These are phyloP conservation scores for Yarrowia sp. DNA, from an alignment of 805 yeast species.

Conservation along the genomic window DNA sequence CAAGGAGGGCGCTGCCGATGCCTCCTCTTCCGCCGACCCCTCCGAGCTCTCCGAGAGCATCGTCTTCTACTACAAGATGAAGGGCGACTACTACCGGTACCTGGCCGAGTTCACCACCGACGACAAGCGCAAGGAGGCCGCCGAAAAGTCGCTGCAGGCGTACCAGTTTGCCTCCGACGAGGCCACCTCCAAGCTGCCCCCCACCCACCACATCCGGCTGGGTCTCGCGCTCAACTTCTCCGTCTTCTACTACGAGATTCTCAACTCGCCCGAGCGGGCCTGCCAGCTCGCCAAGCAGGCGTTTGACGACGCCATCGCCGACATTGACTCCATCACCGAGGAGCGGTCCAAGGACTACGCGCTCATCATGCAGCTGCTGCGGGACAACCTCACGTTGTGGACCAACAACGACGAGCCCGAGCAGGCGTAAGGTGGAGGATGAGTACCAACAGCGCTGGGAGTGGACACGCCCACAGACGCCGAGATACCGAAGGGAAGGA, in stretches of 20 bases:
- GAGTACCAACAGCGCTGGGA: too few species aligned
- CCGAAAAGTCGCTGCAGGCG: constrained; percentile 92
- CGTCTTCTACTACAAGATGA: constrained; percentile 98
- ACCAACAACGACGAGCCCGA: constrained; percentile 39
- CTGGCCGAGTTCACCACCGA: constrained; percentile 96
- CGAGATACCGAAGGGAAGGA: not conserved
- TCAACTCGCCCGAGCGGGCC: constrained; percentile 97
- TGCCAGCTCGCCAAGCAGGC: constrained; percentile 99
- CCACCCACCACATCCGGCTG: constrained; percentile 98
- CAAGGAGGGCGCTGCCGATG: not conserved
- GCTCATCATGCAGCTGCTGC: constrained; percentile 95
- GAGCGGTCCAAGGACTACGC: constrained; percentile 98
- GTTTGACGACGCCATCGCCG: constrained; percentile 98
- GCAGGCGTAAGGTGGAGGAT: constrained; percentile 15
- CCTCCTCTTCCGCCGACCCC: constrained; percentile 12
- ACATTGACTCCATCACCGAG: constrained; percentile 95
- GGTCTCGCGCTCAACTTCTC: constrained; percentile 98
- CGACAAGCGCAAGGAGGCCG: constrained; percentile 93
- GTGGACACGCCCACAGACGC: too few species aligned
- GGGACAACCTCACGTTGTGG: constrained; percentile 99
- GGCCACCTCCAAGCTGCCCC: constrained; percentile 97
- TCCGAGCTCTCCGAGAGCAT: constrained; percentile 98
- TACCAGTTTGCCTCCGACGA: constrained; percentile 97
- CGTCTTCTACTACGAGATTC: constrained; percentile 96
- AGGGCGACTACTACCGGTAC: constrained; percentile 99